These are phyloP conservation scores for Bolboschoenoplectus hybrid DNA, from an alignment of 202 grass and related monocot genomes.

Conservation along the genomic window DNA sequence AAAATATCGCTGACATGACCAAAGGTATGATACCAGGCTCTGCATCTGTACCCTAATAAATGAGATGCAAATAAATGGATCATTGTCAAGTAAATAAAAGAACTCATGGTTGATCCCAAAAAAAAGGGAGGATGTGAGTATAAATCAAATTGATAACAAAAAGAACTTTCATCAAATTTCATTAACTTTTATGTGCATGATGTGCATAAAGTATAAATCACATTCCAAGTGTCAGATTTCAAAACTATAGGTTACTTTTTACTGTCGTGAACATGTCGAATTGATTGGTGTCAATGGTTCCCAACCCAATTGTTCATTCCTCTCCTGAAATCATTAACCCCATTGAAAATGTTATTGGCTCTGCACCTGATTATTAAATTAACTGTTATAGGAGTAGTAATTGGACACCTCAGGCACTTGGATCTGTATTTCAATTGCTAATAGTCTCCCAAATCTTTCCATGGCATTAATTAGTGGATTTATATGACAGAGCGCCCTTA, in stretches of 20 bases:
- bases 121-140: not conserved
- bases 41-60: conserved; percentile 60
- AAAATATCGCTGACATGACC: conserved; percentile 59
- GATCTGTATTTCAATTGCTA: not conserved
- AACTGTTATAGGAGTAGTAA: not conserved
- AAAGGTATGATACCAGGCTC: conserved; percentile 67
- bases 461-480: not conserved
- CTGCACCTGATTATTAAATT: not conserved
- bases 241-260: not conserved
- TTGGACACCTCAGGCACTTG: not conserved
- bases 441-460: not conserved
- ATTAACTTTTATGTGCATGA: not conserved
- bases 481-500: not conserved
- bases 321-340: not conserved
- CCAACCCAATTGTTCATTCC: not conserved
- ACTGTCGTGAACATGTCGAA: not conserved
- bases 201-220: not conserved
- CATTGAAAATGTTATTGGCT: not conserved
- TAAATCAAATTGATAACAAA: not conserved
- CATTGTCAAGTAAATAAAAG: conserved; percentile 24
- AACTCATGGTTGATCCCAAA: not conserved
- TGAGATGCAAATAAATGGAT: not conserved
- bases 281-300: not conserved
- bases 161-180: not conserved
- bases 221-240: not conserved